A percentile compares a stretch with the other conserved stretches of the same genome.
These are phyloP conservation scores for Pseudognaphalium luteoalbum DNA, from an alignment of 129 eudicot genomes.

Conservation along the genomic window DNA sequence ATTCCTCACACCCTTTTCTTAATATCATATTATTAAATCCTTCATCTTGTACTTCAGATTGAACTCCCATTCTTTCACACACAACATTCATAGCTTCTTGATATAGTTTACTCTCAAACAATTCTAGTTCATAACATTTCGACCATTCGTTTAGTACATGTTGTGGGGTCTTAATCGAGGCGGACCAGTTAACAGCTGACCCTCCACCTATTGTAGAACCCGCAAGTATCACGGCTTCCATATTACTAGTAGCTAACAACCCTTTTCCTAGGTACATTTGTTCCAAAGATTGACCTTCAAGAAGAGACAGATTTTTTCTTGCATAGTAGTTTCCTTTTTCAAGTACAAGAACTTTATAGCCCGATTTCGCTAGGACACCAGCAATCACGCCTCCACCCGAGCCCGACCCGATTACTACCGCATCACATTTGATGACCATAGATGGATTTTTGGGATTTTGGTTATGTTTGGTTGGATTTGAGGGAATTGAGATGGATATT, in stretches of 20 bases:
- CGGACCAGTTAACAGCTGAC: constrained; percentile 76
- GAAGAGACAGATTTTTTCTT: constrained; percentile 52
- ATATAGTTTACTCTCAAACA: constrained; percentile 50
- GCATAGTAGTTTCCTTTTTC: constrained; percentile 72
- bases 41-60: constrained; percentile 44
- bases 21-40: constrained; percentile 64
- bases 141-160: constrained; percentile 66
- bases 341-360: constrained; percentile 71
- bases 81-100: constrained; percentile 64
- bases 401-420: constrained; percentile 71
- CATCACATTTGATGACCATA: constrained; percentile 59
- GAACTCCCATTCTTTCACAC: constrained; percentile 64
- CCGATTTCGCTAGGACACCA: constrained; percentile 67
- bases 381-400: constrained; percentile 81
- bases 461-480: constrained; percentile 5
- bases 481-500: constrained; percentile 38
- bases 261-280: constrained; percentile 71
- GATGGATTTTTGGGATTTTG: constrained; percentile 27
- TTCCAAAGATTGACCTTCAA: constrained; percentile 71
- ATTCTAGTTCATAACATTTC: constrained; percentile 33
- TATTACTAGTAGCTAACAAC: constrained; percentile 46
- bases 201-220: constrained; percentile 86
- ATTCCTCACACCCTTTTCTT: constrained; percentile 68
- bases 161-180: constrained; percentile 62
- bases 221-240: constrained; percentile 56